Base-by-base conservation (phyloP, 148 eudicot genomes). In the Oxyria digyna region DNA sequence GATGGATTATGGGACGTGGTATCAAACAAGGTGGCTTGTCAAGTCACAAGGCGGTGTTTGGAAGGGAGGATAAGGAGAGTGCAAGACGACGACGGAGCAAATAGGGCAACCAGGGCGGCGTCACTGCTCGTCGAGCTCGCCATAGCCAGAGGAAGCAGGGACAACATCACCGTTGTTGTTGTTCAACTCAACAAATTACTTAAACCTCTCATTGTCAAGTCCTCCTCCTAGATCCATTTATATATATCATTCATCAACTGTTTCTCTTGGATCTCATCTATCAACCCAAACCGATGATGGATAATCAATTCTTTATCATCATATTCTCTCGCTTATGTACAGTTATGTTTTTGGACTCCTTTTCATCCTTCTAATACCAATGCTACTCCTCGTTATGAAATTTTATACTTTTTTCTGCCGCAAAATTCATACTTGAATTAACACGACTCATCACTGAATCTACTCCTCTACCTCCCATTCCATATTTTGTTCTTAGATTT, bases 1-100 rank as follows among this genome's bases (percentile, higher is more conserved):
- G 92, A 87, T 20, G 92, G 92, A 1, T 12, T 87, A 48, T 87
- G 92, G 92, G 92, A 87, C 68, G 87, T 85, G 8, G 81, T 87
- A n/a, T 67, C 92, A 18, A 85, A 74, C 54, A 84, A 83, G 42
- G 74, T 79, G 0, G 87, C 89, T 0, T 85, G 92, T 46, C 78
- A 73, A 9, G 73, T 81, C 4, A 77, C 69, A 4, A 71, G 84
- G 17, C 72, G 79, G 62, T 81, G 79, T 18, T 75, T 81, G 1
- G 55, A 65, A 0, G 81, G 84, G 12, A 42, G 55, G 64, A 73
- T 81, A 40, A 48, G 68, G 27, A 75, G 76, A 7, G 74, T 54
- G 26, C 8, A 63, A 0, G 70, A 41, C 68, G 74, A 38, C 13
- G 66, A 38, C 20, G 48, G 68, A 43, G 14, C 40, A 24, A 70